Conservation (phyloP, 2,329 filamentous ascomycete species). For the Neopestalotiopsis sp. region DNA sequence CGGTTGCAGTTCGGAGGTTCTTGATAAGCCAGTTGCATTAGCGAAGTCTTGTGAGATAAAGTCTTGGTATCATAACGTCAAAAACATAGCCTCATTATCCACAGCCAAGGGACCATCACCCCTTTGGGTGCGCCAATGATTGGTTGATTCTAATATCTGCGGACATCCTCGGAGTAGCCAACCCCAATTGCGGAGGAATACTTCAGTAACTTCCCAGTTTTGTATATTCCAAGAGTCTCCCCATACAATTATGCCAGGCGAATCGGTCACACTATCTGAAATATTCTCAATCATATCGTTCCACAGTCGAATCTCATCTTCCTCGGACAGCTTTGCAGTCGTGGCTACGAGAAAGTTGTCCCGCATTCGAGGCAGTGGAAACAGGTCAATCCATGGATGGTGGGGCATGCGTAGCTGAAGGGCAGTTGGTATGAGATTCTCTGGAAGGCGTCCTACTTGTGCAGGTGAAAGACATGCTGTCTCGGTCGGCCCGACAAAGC, state of each 20-base stretch:
- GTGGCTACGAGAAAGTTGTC: constrained; percentile 19
- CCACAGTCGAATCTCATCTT: constrained; percentile 18
- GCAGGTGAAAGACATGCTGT: not conserved
- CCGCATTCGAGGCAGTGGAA: constrained; percentile 19
- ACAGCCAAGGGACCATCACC: not conserved
- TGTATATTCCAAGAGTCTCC: constrained; percentile 32
- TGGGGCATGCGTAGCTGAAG: constrained; percentile 15
- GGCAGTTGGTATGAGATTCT: constrained; percentile 13
- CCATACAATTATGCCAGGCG: constrained; percentile 18
- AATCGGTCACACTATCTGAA: not conserved
- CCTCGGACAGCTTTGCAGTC: not conserved
- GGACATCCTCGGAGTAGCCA: constrained; percentile 42
- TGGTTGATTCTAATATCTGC: constrained; percentile 42
- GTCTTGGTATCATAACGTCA: not conserved
- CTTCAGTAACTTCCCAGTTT: constrained; percentile 52
- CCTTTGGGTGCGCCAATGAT: constrained; percentile 36
- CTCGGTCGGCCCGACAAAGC: not conserved
- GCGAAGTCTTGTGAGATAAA: not conserved
- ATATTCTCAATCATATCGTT: constrained; percentile 17
- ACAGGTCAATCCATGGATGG: constrained; percentile 20
- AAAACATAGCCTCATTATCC: not conserved
- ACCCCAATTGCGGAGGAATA: constrained; percentile 51
- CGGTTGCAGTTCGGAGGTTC: not conserved
- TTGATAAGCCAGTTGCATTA: not conserved
- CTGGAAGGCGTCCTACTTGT: not conserved